Conservation (phyloP, 805 yeast genomes). For the Diddensiella transvaalensis region DNA sequence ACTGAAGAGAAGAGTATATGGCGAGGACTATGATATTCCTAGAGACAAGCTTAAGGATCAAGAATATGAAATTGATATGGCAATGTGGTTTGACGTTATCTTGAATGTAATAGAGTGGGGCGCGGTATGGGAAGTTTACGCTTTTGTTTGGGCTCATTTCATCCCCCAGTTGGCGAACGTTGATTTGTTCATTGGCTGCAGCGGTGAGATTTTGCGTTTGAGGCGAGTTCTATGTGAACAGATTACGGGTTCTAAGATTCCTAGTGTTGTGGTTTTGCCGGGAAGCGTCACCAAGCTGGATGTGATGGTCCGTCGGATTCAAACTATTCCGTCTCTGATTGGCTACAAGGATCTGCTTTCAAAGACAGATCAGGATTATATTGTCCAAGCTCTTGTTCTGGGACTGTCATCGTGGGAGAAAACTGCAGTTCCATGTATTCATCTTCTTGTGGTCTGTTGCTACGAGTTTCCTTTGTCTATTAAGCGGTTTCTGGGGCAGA, state of each 20-base stretch:
- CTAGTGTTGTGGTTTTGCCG: conserved; percentile 44
- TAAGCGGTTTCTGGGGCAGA: conserved; percentile 62
- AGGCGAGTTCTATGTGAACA: conserved; percentile 56
- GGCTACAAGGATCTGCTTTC: conserved; percentile 45
- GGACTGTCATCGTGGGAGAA: conserved; percentile 68
- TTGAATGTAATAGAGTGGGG: conserved; percentile 48
- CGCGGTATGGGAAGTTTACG: conserved; percentile 67
- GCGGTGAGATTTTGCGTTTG: conserved; percentile 40
- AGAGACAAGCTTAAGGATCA: conserved; percentile 11
- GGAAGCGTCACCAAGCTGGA: conserved; percentile 50
- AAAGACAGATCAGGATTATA: conserved; percentile 56
- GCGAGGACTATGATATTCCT: conserved; percentile 24
- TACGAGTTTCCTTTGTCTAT: conserved; percentile 75
- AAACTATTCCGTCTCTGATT: conserved; percentile 58
- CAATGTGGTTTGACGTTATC: conserved; percentile 50
- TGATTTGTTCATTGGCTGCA: conserved; percentile 45
- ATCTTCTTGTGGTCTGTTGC: conserved; percentile 71
- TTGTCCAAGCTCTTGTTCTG: conserved; percentile 52
- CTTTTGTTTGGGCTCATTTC: conserved; percentile 62
- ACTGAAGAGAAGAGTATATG: conserved; percentile 14
- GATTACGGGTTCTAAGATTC: conserved; percentile 37
- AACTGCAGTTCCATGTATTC: conserved; percentile 74
- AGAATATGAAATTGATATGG: conserved; percentile 39
- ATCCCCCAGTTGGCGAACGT: conserved; percentile 66
- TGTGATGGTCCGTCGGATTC: conserved; percentile 59